A percentile compares a stretch with the other conserved stretches of the same genome.
phyloP scores from a whole-genome alignment of 23 red algal species.

The Cyanidium caldarium region DNA sequence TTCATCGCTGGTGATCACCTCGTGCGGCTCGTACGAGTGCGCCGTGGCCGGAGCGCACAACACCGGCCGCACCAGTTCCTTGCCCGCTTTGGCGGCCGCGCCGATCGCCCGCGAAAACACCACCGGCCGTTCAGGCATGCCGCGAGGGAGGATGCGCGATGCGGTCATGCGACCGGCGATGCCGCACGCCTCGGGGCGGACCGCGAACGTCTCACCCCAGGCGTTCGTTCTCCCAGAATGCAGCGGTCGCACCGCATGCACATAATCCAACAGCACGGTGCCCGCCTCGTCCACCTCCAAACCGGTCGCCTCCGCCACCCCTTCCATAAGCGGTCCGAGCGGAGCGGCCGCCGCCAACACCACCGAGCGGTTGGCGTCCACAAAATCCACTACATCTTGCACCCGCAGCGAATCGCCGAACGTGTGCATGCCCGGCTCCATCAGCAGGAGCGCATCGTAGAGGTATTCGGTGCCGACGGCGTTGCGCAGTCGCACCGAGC shows the following conservation, averaged over 20 bases:
- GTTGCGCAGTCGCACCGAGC: background rate
- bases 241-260: background rate
- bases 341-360: background rate
- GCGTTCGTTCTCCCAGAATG: no score
- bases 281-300: background rate
- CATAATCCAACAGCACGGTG: background rate
- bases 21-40: background rate
- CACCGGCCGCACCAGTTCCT: slow-evolving; percentile 1
- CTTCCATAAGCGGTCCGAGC: background rate
- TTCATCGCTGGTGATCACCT: background rate
- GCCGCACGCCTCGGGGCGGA: background rate
- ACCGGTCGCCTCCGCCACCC: background rate
- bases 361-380: background rate
- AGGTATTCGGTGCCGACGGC: background rate
- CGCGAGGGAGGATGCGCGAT: background rate
- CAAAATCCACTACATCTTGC: background rate
- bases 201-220: background rate
- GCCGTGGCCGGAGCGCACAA: background rate
- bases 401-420: background rate
- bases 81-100: background rate
- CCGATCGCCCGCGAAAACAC: background rate
- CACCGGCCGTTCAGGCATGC: background rate
- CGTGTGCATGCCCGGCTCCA: background rate
- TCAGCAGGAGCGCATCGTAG: background rate
- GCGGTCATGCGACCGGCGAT: background rate